Evolutionary conservation across 1,284 basidiomycete genomes (phyloP), one percentile per base, ranked within the genome.

Genomic region (Lentinula novae-zelandiae): DNA sequence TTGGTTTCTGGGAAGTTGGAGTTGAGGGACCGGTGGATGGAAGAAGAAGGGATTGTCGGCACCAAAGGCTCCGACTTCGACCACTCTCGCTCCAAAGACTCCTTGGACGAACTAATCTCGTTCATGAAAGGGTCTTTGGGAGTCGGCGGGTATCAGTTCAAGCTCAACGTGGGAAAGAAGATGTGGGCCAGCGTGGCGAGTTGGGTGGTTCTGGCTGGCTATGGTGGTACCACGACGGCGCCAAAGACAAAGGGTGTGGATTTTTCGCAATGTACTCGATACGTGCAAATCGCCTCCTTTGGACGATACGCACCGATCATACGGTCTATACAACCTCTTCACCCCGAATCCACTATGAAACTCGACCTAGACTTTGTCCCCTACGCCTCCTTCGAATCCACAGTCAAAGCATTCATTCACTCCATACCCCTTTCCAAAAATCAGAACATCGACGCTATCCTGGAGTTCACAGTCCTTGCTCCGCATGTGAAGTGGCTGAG

Each of bases 401-500:
- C 15, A 10, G 3, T 56, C 22, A 33, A 56, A 22, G 1, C 40
- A 10, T 46, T 56, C 31, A 7, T 56, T 31, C n/a, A 15, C 6
- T 33, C 54, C 15, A 22, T 46, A 2, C 42, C 40, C 2, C 27
- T 27, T 27, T 46, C 15, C 20, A 42, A 42, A 9, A 31, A 27
- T 9, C 40, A 27, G 13, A 27, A 22, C 4, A 27, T 31, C 42
- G 27, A 27, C 27, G 27, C 27, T 27, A 3, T 27, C 3, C 8
- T 56, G 27, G 54, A 56, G 20, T 56, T 56, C 40, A 56, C 13
- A 13, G 40, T 42, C 1, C 42, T 56, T 3, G 39, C 54, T 34
- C 54, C 54, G n/a, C 54, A 56, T 5, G 9, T 56, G 4, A 56
- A 46, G 34, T 56, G 40, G 27, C 27, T 56, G 31, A 50, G 49